phyloP scores from a whole-genome alignment of 192 early-diverging fungal species.

The Coemansia sp. region DNA sequence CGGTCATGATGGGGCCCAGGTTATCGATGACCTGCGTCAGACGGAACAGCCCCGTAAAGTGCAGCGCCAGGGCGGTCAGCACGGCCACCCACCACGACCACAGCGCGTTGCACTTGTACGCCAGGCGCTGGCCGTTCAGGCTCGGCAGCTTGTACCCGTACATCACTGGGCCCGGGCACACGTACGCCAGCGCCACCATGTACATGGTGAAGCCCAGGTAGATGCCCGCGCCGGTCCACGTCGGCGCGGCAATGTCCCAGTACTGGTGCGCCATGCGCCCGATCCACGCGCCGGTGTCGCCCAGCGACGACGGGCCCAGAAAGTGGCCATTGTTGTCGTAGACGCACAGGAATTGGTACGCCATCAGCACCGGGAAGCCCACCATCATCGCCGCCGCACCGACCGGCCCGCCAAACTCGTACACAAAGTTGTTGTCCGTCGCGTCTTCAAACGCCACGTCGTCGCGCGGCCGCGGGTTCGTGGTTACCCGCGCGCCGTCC shows the following conservation, averaged over 20 bases:
- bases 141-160: conserved; percentile 67
- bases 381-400: conserved; percentile 69
- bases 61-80: conserved; percentile 54
- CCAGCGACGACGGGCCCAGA: conserved; percentile 46
- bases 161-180: conserved; percentile 64
- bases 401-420: conserved; percentile 70
- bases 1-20: conserved; percentile 56
- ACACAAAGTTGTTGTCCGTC: conserved; percentile 60
- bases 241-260: conserved; percentile 55
- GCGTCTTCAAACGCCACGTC: conserved; percentile 53
- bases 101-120: conserved; percentile 85
- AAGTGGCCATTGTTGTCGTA: conserved; percentile 63
- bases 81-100: conserved; percentile 59
- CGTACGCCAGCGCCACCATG: conserved; percentile 57
- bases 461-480: conserved; percentile 36
- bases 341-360: conserved; percentile 68
- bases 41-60: conserved; percentile 62
- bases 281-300: conserved; percentile 38
- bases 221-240: conserved; percentile 53
- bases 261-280: conserved; percentile 50
- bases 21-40: conserved; percentile 62
- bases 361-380: conserved; percentile 70
- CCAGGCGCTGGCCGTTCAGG: conserved; percentile 66
- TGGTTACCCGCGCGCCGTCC: background rate
- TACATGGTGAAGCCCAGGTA: conserved; percentile 60